A percentile compares a stretch with the other conserved stretches of the same genome.
phyloP scores from a whole-genome alignment of 2,329 filamentous ascomycete species.

The Sclerotinia borealis region DNA sequence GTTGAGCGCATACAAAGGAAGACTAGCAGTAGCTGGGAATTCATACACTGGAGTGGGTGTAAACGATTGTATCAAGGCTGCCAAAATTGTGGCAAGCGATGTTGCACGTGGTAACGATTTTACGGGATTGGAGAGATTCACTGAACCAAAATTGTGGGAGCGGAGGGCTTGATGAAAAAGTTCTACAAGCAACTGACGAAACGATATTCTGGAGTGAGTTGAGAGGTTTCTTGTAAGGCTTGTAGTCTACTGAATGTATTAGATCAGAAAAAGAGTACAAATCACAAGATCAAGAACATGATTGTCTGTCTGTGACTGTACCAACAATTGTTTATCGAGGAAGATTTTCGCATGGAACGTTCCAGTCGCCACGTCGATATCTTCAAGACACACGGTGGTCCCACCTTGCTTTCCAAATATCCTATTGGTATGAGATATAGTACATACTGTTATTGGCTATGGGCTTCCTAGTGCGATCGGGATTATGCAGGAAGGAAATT shows the following conservation, averaged over 20 bases:
- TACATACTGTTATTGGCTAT: neutral
- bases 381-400: too few species aligned
- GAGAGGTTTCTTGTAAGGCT: neutral
- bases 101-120: constrained; percentile 32
- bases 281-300: neutral
- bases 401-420: neutral
- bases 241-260: neutral
- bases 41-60: constrained; percentile 44
- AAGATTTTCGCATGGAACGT: neutral
- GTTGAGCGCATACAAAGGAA: constrained; percentile 28
- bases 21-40: constrained; percentile 39
- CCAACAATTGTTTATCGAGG: neutral
- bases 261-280: neutral
- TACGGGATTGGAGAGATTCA: constrained; percentile 35
- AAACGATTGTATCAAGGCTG: constrained; percentile 50
- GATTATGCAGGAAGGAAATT: neutral
- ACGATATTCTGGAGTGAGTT: neutral
- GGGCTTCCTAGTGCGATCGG: neutral
- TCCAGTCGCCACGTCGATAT: neutral
- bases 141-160: neutral
- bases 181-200: neutral
- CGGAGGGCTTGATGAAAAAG: neutral
- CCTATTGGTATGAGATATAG: neutral
- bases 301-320: neutral
- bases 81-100: constrained; percentile 45